These are phyloP conservation scores for Solanum raphanifolium DNA, from an alignment of 257 asterid genomes.

Conservation along the genomic window DNA sequence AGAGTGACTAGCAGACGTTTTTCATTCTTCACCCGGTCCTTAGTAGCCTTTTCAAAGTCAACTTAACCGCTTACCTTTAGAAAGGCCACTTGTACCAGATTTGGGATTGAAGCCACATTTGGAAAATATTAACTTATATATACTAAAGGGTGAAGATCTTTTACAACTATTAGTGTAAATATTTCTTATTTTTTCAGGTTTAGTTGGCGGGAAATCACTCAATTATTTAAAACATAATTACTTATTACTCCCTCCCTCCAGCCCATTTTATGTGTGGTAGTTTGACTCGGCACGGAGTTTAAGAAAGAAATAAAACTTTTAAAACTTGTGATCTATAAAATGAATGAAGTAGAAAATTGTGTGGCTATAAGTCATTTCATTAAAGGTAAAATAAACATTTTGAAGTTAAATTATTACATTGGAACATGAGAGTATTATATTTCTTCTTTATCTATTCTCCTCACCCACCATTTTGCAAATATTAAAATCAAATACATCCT, in stretches of 20 bases:
- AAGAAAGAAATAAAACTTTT: too few species aligned
- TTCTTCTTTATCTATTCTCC: neutral
- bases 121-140: neutral
- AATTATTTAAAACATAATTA: too few species aligned
- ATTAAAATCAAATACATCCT: neutral
- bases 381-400: too few species aligned
- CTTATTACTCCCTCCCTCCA: neutral
- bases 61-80: neutral
- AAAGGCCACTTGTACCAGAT: neutral
- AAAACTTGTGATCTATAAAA: too few species aligned
- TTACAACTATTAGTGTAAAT: neutral
- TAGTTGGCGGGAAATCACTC: neutral
- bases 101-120: neutral
- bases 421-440: too few species aligned
- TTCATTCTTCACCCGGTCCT: neutral
- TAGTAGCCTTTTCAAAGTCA: neutral
- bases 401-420: too few species aligned
- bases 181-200: neutral
- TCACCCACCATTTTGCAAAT: neutral
- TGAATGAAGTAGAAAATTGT: too few species aligned
- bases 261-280: too few species aligned
- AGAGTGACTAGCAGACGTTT: neutral
- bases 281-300: too few species aligned
- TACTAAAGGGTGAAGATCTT: neutral
- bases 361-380: too few species aligned